Evolutionary conservation across 2,329 filamentous ascomycete species (phyloP), one percentile per base, ranked within the genome.

Genomic region (Colletotrichum navitas): DNA sequence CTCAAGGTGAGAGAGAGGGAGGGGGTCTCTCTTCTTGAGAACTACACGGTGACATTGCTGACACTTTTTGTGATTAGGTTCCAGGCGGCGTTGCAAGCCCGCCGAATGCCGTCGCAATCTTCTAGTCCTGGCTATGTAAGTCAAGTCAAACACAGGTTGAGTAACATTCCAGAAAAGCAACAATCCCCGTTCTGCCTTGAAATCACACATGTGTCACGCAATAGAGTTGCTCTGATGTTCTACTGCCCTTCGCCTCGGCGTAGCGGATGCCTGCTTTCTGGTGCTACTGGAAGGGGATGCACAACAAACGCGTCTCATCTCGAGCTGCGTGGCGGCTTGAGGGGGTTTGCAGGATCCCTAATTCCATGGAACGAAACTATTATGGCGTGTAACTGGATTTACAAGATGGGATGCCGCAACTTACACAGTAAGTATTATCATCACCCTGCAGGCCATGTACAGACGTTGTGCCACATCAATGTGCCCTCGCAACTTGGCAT

Each of bases 31-130:
- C 18, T 18, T 1, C 36, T 26, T n/a, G 18, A 5, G 3, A 5
- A 2, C 21, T 14, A 14, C 21, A 43, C 18, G 11, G 3, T 47
- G 39, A 39, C 21, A 12, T 16, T 49, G 5, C 18, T 45, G 54
- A 49, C 47, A 12, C 45, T 63, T 51, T 39, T 54, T 39, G n/a
- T 18, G 39, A n/a, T 71, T 54, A 79, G 79, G 76, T 81, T 2
- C 77, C 76, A 0, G 81, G 80, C 11, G 81, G 81, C 47, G 81
- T 82, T 8, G 81, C 80, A 0, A 82, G 80, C 66, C 80, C 81
- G 14, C 80, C 81, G 0, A 82, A 82, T 39, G 81, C 80, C 0
- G 75, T 82, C 11, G 81, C 81, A 6, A 82, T 82, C 14, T 81
- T 81, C 24, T 74, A 34, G 43, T n/a, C n/a, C 7, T 12, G 29